Evolutionary conservation across 371 early-diverging fungal genomes (phyloP).

Genomic region (Mortierella sp.): DNA sequence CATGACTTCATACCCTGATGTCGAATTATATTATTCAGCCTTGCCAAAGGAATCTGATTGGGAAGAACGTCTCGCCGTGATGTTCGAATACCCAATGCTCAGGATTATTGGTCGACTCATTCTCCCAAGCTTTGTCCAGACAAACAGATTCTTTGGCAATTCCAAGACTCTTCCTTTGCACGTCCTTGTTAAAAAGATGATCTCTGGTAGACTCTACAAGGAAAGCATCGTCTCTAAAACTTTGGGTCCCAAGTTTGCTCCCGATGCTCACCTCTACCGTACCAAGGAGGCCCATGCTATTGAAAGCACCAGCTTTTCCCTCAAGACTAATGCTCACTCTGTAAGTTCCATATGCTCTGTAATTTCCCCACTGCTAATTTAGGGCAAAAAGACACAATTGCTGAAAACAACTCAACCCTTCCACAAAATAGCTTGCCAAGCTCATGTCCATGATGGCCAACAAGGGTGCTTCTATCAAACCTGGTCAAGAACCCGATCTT

Average conservation of each 20-base stretch:
- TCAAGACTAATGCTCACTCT: conserved; percentile 71
- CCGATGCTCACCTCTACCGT: conserved; percentile 24
- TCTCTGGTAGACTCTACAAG: conserved; percentile 9
- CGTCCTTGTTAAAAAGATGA: conserved; percentile 12
- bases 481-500: conserved; percentile 60
- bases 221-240: conserved; percentile 11
- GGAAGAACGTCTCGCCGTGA: conserved; percentile 58
- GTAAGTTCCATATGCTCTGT: conserved; percentile 50
- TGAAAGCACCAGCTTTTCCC: conserved; percentile 60
- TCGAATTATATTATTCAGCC: conserved; percentile 70
- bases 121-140: conserved; percentile 57
- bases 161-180: conserved; percentile 33
- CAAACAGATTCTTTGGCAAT: conserved; percentile 26
- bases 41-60: conserved; percentile 55
- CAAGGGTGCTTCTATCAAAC: conserved; percentile 64
- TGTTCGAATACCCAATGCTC: conserved; percentile 60
- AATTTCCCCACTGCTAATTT: neutral
- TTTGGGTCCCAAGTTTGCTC: conserved; percentile 36
- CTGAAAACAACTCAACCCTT: neutral
- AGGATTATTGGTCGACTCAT: conserved; percentile 60
- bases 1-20: conserved; percentile 57
- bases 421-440: conserved; percentile 54
- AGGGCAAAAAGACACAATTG: neutral
- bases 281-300: conserved; percentile 41
- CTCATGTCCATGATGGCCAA: conserved; percentile 78